Base-by-base conservation (phyloP, 208 protist species). In the Crithidia bombi region DNA sequence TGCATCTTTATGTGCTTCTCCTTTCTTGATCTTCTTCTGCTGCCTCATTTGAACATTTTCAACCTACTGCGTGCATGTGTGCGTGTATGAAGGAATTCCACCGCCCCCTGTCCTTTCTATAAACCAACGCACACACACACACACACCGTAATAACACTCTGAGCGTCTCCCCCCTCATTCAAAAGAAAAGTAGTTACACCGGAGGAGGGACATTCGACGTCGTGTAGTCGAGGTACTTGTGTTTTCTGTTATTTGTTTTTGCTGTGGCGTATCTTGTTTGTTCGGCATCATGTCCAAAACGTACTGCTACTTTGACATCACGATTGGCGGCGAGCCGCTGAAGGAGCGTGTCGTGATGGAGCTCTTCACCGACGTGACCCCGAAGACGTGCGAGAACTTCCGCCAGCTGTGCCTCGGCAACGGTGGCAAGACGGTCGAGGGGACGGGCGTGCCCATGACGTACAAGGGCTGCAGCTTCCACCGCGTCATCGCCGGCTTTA, bases 351-450 rank as follows among this genome's bases (percentile, higher is more conserved):
- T 99, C 64, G 75, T 95, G 15, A 83, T 98, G 55, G 93, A 97
- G 74, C 78, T 99, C 14, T 99, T 96, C 74, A 81, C 90, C 44
- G 84, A 98, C 50, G 79, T 96, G 21, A 89, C 87, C 3, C 97
- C 97, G 17, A 97, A 97, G 73, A 98, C 97, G 44, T 96, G 89
- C 41, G 85, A 95, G 39, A 99, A 98, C 81, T 99, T 99, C 77
- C 80, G 92, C 30, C 70, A 89, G 59, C 81, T 99, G 25, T 97
- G 92, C 80, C 94, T 89, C 0, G 93, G 96, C 62, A 95, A 97
- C 69, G 73, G 90, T 47, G 88, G 94, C 63, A 88, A 90, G 58
- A 81, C 63, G 32, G 73, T 86, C n/a, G 75, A 92, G 55, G 83
- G 75, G 3, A 83, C 89, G 44, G 66, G 74, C 38, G 85, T 87